Conservation (phyloP, 1,284 basidiomycete genomes). For the Rhodotorula sp. region DNA sequence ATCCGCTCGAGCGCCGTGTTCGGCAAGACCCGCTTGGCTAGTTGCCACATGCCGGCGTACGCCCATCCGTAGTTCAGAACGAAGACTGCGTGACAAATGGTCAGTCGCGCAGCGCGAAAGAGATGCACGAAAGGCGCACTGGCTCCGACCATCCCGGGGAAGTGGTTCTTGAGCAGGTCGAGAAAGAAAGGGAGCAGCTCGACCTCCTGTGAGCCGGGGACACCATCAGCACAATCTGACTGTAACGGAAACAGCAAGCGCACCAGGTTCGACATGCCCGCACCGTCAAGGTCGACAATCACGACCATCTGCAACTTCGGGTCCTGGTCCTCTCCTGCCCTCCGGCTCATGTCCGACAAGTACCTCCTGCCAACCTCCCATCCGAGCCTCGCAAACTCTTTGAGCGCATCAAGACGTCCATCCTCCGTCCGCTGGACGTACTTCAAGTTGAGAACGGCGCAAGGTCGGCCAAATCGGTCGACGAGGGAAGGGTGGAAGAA, state of each 20-base stretch:
- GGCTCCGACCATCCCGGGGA: slow-evolving; percentile 72
- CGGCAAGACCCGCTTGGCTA: slow-evolving; percentile 72
- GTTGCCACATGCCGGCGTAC: slow-evolving; percentile 70
- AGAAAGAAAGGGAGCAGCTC: slow-evolving; percentile 46
- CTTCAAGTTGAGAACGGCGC: slow-evolving; percentile 41
- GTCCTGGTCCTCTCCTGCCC: slow-evolving; percentile 39
- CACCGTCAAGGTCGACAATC: slow-evolving; percentile 63
- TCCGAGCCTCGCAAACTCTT: slow-evolving; percentile 38
- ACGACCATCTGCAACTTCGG: slow-evolving; percentile 65
- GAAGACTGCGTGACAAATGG: slow-evolving; percentile 54
- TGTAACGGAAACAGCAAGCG: background rate
- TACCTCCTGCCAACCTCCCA: slow-evolving; percentile 42
- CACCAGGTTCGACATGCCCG: slow-evolving; percentile 62
- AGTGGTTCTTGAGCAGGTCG: slow-evolving; percentile 57
- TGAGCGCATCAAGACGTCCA: slow-evolving; percentile 39
- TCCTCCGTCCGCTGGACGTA: slow-evolving; percentile 40
- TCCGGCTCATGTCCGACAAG: slow-evolving; percentile 36
- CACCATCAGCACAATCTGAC: too few species aligned
- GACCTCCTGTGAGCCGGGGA: slow-evolving; percentile 33
- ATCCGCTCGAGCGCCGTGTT: slow-evolving; percentile 65
- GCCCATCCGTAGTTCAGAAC: slow-evolving; percentile 79
- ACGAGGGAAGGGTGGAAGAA: slow-evolving; percentile 42
- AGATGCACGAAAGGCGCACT: background rate
- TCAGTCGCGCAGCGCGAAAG: background rate
- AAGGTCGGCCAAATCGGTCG: slow-evolving; percentile 42